These are phyloP conservation scores for Plasmodium malariae DNA, from an alignment of 169 alveolate genomes.

Conservation along the genomic window DNA sequence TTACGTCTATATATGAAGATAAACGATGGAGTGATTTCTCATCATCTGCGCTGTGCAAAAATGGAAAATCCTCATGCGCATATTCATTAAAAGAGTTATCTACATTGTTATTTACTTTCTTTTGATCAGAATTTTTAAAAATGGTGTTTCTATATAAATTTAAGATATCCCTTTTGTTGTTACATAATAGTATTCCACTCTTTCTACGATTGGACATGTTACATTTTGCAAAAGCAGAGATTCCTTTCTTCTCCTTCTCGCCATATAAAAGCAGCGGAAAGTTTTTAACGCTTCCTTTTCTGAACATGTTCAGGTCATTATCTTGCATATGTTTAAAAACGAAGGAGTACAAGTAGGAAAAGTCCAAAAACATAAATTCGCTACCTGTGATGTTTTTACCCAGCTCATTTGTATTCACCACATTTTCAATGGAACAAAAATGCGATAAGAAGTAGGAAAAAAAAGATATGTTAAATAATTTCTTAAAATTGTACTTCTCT, in stretches of 20 bases:
- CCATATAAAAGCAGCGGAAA: background rate
- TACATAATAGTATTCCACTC: conserved; percentile 1
- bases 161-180: background rate
- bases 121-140: background rate
- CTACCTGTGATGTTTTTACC: background rate
- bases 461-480: conserved; percentile 11
- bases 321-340: background rate
- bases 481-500: conserved; percentile 28
- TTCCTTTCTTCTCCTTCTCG: background rate
- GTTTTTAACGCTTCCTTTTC: background rate
- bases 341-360: background rate
- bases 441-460: conserved; percentile 36
- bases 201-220: background rate
- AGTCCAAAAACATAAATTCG: conserved; percentile 22
- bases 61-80: background rate
- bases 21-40: background rate
- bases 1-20: conserved; percentile 4
- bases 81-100: background rate
- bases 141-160: background rate
- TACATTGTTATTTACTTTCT: background rate
- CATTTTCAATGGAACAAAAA: conserved; percentile 12
- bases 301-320: background rate
- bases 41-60: background rate
- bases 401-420: background rate
- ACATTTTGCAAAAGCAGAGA: background rate